Conservation (phyloP, 2,329 filamentous ascomycete species). For the Lizonia empirigonia region DNA sequence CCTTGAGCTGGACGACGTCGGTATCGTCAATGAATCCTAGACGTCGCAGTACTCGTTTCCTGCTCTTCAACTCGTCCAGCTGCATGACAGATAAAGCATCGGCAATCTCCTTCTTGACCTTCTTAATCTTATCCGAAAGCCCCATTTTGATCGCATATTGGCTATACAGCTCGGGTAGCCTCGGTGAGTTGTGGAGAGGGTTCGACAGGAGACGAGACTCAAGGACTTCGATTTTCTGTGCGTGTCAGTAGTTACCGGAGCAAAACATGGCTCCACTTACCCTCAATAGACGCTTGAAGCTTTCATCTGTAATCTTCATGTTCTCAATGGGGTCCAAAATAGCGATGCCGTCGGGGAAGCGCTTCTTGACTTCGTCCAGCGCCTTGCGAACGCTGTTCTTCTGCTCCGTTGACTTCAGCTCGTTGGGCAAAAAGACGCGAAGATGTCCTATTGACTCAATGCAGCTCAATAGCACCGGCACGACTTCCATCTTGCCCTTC, state of each 20-base stretch:
- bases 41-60: constrained; percentile 91
- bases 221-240: constrained; percentile 90
- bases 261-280: constrained; percentile 46
- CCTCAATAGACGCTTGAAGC: constrained; percentile 86
- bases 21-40: constrained; percentile 94
- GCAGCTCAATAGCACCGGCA: constrained; percentile 85
- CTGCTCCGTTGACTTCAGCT: constrained; percentile 71
- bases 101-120: constrained; percentile 82
- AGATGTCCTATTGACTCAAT: constrained; percentile 85
- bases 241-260: constrained; percentile 16
- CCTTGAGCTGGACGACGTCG: constrained; percentile 96
- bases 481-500: constrained; percentile 75
- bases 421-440: constrained; percentile 79
- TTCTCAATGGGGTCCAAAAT: constrained; percentile 92
- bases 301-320: constrained; percentile 91
- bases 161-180: constrained; percentile 82
- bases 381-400: constrained; percentile 70
- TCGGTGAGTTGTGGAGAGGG: constrained; percentile 87
- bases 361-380: constrained; percentile 77
- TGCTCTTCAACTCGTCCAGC: constrained; percentile 92
- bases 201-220: constrained; percentile 89
- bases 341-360: constrained; percentile 91
- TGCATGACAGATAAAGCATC: constrained; percentile 88
- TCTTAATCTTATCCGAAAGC: constrained; percentile 79
- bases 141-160: constrained; percentile 83